phyloP scores from a whole-genome alignment of 148 eudicot species.

The Chenopodium formosanum region DNA sequence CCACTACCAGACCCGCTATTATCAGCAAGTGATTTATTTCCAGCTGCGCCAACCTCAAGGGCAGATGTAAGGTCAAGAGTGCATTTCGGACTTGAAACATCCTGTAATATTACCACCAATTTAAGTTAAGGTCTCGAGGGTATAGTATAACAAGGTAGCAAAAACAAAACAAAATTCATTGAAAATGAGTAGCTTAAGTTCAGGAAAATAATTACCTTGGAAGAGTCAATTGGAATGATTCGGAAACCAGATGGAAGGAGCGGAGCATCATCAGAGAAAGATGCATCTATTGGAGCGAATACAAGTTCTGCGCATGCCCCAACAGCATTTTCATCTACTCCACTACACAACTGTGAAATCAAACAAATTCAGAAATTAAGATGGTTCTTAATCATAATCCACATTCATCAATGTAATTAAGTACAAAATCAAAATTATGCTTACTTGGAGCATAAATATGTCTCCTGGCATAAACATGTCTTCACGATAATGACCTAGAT shows the following conservation, averaged over 20 bases:
- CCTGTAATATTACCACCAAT: slow-evolving; percentile 36
- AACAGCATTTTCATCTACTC: slow-evolving; percentile 81
- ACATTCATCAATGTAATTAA: not conserved
- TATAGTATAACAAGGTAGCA: not conserved
- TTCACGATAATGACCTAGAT: slow-evolving; percentile 66
- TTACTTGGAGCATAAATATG: slow-evolving; percentile 81
- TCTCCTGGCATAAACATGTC: slow-evolving; percentile 79
- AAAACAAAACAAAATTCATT: not conserved
- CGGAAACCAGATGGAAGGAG: slow-evolving; percentile 95
- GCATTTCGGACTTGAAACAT: slow-evolving; percentile 72
- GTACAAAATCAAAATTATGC: slow-evolving; percentile 9
- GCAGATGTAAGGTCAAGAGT: slow-evolving; percentile 92
- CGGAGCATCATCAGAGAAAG: slow-evolving; percentile 90
- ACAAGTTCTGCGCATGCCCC: slow-evolving; percentile 81
- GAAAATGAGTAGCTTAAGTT: not conserved
- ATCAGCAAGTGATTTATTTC: slow-evolving; percentile 40
- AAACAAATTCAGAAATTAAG: not conserved
- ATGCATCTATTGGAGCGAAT: slow-evolving; percentile 90
- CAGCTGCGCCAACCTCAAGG: slow-evolving; percentile 69
- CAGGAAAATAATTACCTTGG: slow-evolving; percentile 33
- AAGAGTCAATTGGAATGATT: slow-evolving; percentile 71
- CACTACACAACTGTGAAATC: slow-evolving; percentile 65
- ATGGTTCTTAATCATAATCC: not conserved
- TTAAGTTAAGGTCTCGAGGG: not conserved
- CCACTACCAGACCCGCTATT: slow-evolving; percentile 33